Base-by-base conservation (phyloP, 352 stramenopile genomes). In the Globisporangium solare region DNA sequence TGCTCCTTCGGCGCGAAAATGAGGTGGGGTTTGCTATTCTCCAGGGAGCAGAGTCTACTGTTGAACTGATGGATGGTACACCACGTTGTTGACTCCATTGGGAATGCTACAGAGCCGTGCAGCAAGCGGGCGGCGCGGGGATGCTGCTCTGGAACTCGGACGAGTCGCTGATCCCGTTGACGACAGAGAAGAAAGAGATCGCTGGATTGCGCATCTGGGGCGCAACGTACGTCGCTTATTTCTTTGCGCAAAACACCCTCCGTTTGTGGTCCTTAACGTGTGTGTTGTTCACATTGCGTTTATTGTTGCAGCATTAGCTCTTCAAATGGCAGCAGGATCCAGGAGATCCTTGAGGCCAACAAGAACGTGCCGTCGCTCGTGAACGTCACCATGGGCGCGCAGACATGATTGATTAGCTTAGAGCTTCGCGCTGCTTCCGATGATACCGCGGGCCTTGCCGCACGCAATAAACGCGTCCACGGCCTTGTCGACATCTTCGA, bases 401-500 rank as follows among this genome's bases (percentile, higher is more conserved):
- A 35, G 27, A 11, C 27, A 35, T 35, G 27, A 35, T 35, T 10
- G 7, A 35, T 35, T 14, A 0, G 31, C 6, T 21, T 17, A 49
- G 27, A 43, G 18, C 5, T 35, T 32, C 24, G 15, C 20, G 37
- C 13, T 57, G 21, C 14, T 64, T 24, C 63, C 61, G 68, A 94
- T 88, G 67, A 95, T 42, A 27, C 83, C 81, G 54, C 75, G 80
- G 6, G 72, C 83, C 66, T 94, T 96, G 59, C 83, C 88, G 27
- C 92, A 92, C 59, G 94, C 67, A 63, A 97, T 95, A 71, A 98
- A 98, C 46, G 92, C 92, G 47, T 96, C 86, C 20, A 97, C 86
- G 15, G 80, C 84, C 61, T 91, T 84, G 71, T 98, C 83, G 40
- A 97, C 76, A 35, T 98, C 84, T 49, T 97, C 89, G n/a, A 89